Evolutionary conservation across 768 basidiomycete species (phyloP).

Genomic region (Sporobolomyces roseus): DNA sequence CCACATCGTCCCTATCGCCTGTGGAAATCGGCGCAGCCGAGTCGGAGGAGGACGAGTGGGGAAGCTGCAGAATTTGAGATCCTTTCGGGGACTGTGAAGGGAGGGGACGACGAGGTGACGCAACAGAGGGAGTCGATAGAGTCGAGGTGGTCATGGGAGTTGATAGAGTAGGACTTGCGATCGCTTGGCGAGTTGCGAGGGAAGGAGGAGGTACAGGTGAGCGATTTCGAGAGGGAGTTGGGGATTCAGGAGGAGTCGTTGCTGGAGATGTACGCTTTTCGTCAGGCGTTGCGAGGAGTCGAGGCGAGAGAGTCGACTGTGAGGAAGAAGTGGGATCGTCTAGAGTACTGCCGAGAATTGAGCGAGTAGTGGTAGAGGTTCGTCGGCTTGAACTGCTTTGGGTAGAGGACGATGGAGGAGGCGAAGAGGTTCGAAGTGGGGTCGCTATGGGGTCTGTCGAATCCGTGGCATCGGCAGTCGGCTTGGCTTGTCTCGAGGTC

Average conservation of each 20-base stretch:
- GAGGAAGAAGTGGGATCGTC: not conserved
- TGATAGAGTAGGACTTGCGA: conserved; percentile 3
- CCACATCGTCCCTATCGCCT: too few species aligned
- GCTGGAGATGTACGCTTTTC: not conserved
- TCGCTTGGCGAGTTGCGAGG: not conserved
- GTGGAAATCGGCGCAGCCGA: too few species aligned
- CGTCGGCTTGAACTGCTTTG: not conserved
- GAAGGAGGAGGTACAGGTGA: conserved; percentile 6
- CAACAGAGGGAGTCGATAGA: conserved; percentile 7
- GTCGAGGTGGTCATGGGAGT: conserved; percentile 24
- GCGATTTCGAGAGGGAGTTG: conserved; percentile 4
- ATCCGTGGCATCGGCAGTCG: not conserved
- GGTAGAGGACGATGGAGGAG: not conserved
- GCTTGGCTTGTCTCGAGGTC: not conserved
- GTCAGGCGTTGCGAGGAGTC: not conserved
- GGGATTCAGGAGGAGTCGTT: conserved; percentile 13
- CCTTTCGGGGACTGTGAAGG: not conserved
- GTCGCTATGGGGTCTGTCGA: too few species aligned
- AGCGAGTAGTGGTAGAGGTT: conserved; percentile 3
- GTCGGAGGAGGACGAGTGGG: too few species aligned
- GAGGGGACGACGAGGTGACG: conserved; percentile 9
- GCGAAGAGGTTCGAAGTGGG: not conserved
- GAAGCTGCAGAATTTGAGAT: too few species aligned
- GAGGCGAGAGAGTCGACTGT: not conserved
- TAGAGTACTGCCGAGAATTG: not conserved